Evolutionary conservation across 306 rosid species (phyloP).

Genomic region (Malus asiatica): DNA sequence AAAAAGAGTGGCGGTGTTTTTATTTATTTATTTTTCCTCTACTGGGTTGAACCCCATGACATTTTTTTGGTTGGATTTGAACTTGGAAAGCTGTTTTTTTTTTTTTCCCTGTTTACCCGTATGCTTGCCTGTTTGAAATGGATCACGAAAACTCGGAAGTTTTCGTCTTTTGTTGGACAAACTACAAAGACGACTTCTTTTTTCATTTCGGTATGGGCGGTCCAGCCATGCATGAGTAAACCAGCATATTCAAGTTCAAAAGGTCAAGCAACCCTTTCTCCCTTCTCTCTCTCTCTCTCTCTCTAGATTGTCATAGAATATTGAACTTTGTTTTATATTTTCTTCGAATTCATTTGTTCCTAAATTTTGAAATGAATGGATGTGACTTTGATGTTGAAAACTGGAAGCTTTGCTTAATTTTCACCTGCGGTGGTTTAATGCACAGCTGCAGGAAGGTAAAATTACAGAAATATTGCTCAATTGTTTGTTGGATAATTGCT

Average conservation of each 20-base stretch:
- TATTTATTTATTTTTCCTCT: conserved; percentile 10
- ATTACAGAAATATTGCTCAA: conserved; percentile 28
- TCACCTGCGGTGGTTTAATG: conserved; percentile 31
- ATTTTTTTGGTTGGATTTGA: conserved; percentile 36
- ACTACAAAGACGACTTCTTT: neutral
- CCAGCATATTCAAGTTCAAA: conserved; percentile 26
- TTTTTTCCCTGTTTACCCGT: conserved; percentile 25
- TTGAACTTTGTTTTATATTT: neutral
- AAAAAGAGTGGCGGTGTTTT: neutral
- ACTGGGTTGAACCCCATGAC: conserved; percentile 19
- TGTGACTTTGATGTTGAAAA: conserved; percentile 33
- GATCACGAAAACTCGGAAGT: conserved; percentile 8
- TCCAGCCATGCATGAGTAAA: conserved; percentile 36
- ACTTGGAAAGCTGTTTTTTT: conserved; percentile 42
- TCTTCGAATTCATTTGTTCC: neutral
- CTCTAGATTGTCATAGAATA: neutral
- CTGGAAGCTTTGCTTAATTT: conserved; percentile 29
- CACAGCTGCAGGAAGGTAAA: conserved; percentile 35
- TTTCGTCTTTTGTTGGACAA: conserved; percentile 24
- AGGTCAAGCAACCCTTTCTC: conserved; percentile 19
- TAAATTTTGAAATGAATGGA: conserved; percentile 24
- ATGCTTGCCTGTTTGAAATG: conserved; percentile 42
- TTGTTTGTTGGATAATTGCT: neutral
- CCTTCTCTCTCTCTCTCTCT: conserved; percentile 14
- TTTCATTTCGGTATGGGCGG: conserved; percentile 23